A percentile compares a stretch with the other conserved stretches of the same genome.
Evolutionary conservation across 805 yeast species (phyloP).

Genomic region (Jamesozyma hellenica): DNA sequence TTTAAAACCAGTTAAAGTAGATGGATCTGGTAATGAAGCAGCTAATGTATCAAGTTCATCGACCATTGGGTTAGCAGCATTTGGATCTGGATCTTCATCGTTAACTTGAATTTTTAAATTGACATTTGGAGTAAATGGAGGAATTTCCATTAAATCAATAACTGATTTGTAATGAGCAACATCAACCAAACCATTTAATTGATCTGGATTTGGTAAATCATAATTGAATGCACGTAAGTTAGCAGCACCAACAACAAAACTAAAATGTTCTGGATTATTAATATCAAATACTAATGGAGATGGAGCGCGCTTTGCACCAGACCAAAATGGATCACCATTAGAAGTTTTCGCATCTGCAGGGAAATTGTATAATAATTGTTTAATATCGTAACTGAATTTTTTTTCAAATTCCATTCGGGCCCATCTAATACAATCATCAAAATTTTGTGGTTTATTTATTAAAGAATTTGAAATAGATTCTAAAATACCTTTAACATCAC

Average conservation of each 20-base stretch:
- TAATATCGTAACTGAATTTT: constrained; percentile 75
- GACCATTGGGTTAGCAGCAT: constrained; percentile 42
- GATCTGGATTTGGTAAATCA: constrained; percentile 42
- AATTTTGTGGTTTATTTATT: constrained; percentile 72
- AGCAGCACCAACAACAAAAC: constrained; percentile 82
- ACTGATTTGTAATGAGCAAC: constrained; percentile 40
- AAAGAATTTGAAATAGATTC: constrained; percentile 72
- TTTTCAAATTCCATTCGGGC: constrained; percentile 82
- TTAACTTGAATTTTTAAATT: constrained; percentile 73
- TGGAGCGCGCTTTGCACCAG: constrained; percentile 96
- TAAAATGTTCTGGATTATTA: constrained; percentile 64
- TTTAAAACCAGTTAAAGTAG: constrained; percentile 80
- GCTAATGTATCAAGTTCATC: constrained; percentile 62
- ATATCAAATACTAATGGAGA: constrained; percentile 71
- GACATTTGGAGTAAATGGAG: constrained; percentile 65
- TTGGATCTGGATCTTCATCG: constrained; percentile 85
- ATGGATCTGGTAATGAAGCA: constrained; percentile 76
- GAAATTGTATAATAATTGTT: constrained; percentile 86
- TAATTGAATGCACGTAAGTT: constrained; percentile 82
- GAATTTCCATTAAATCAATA: constrained; percentile 39
- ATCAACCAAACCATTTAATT: neutral
- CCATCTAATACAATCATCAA: constrained; percentile 94
- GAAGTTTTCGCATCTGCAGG: constrained; percentile 90
- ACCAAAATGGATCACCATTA: constrained; percentile 91
- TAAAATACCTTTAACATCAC: constrained; percentile 80